Base-by-base conservation (phyloP, 192 early-diverging fungal genomes). In the Oehlia diaphana region DNA sequence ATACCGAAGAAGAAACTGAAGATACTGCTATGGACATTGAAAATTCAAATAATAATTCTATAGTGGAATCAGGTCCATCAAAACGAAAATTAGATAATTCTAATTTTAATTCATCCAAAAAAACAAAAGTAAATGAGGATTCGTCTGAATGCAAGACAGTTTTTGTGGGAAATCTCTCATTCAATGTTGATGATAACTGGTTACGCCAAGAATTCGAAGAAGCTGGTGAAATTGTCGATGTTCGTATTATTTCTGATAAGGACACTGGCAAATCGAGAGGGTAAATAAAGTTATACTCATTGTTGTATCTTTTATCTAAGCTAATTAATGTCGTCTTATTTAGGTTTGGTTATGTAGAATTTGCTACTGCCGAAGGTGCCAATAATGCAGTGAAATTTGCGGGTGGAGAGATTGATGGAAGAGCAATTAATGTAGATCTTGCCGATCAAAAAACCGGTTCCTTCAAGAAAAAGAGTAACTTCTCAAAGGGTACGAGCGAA, bases 281-380 rank as follows among this genome's bases (percentile, higher is more conserved):
- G 83, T 93, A 81, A 64, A 82, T 74, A 31, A 6, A 75, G 23
- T 77, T 47, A 50, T 67, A 42, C 28, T 47, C 49, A 42, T 21
- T 4, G 26, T n/a, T 44, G 2, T 8, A 8, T 5, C 26, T 26
- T 77, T 65, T 47, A 65, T 65, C 16, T 31, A 33, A 47, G 37
- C 37, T 69, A 5, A 42, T 39, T 42, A 33, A 62, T 81, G 61
- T 44, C 66, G 61, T 31, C 39, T 31, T 65, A 44, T 83, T 78
- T 83, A 91, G 93, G 58, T 97, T 94, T 83, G 96, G 92, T 73
- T 97, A 97, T 87, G 90, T 98, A 42, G 95, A 97, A 72, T 98
- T 97, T 82, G 83, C 87, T 70, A 79, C 81, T 68, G 78, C 88
- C 37, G 93, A 89, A 71, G 86, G 83, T 44, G 92, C 91, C 70